Percentiles rank a stretch among this genome's conserved stretches.
Evolutionary conservation across 306 rosid species (phyloP).

Genomic region (Glycine latifolia): DNA sequence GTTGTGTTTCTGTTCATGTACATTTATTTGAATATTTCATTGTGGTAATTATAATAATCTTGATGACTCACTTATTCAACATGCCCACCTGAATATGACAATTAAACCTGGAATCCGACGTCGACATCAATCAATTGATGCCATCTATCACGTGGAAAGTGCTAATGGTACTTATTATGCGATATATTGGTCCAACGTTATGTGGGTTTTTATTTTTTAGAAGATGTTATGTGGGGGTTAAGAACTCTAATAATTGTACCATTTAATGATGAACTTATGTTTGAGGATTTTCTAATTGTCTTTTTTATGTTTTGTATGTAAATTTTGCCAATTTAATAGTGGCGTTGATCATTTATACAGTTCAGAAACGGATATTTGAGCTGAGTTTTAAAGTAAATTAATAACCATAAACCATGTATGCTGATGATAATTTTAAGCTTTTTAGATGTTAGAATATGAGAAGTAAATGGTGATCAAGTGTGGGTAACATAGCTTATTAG

Average conservation of each 20-base stretch:
- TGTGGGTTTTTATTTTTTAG: no score
- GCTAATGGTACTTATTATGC: not conserved
- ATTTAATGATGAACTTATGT: not conserved
- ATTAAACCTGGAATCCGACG: not conserved
- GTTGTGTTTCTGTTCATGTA: not conserved
- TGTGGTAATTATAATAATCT: not conserved
- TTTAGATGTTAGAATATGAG: not conserved
- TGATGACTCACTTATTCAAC: not conserved
- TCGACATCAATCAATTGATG: not conserved
- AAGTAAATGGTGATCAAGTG: not conserved
- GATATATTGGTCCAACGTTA: not conserved
- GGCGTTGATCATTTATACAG: not conserved
- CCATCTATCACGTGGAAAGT: slow-evolving; percentile 5
- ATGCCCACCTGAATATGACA: not conserved
- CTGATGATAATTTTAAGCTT: not conserved
- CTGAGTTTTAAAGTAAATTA: not conserved
- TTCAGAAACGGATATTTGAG: not conserved
- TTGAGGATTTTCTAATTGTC: not conserved
- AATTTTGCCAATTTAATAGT: not conserved
- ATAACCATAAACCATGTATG: not conserved
- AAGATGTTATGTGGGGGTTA: not conserved
- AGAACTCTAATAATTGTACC: not conserved
- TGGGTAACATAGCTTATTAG: not conserved
- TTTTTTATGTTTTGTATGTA: not conserved
- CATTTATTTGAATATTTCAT: no score